Percentiles rank a stretch among this genome's conserved stretches.
These are phyloP conservation scores for Graphilbum ipis-grandicollis DNA, from an alignment of 2,329 filamentous ascomycete genomes.

Conservation along the genomic window DNA sequence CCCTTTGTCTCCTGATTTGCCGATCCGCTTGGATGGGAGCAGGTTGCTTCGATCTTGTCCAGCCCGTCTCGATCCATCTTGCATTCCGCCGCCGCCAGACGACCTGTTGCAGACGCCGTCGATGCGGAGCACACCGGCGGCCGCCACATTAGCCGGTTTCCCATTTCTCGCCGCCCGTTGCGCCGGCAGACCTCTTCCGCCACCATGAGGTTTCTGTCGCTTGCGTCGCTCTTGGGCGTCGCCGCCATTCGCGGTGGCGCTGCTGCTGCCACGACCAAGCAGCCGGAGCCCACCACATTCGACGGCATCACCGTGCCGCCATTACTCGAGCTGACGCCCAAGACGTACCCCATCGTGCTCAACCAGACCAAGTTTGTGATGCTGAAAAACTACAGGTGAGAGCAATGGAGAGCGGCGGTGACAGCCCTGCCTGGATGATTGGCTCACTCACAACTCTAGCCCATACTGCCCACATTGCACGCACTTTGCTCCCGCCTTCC, in stretches of 20 bases:
- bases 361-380: conserved; percentile 34
- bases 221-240: conserved; percentile 29
- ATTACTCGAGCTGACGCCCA: conserved; percentile 39
- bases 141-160: background rate
- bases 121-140: background rate
- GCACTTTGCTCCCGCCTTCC: conserved; percentile 66
- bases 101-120: background rate
- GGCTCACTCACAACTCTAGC: conserved; percentile 18
- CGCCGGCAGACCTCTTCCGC: background rate
- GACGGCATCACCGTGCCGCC: conserved; percentile 51
- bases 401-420: no score
- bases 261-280: conserved; percentile 38
- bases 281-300: conserved; percentile 33
- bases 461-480: conserved; percentile 57
- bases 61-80: no score
- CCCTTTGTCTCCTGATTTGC: no score
- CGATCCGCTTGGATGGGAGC: no score
- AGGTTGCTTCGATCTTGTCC: no score
- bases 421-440: no score
- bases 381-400: conserved; percentile 52
- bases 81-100: background rate
- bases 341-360: conserved; percentile 38
- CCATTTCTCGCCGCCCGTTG: background rate
- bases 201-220: conserved; percentile 25
- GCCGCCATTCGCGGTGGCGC: conserved; percentile 18